phyloP scores from a whole-genome alignment of 495 filamentous ascomycete genomes.

The Aspergillus bridgeri region DNA sequence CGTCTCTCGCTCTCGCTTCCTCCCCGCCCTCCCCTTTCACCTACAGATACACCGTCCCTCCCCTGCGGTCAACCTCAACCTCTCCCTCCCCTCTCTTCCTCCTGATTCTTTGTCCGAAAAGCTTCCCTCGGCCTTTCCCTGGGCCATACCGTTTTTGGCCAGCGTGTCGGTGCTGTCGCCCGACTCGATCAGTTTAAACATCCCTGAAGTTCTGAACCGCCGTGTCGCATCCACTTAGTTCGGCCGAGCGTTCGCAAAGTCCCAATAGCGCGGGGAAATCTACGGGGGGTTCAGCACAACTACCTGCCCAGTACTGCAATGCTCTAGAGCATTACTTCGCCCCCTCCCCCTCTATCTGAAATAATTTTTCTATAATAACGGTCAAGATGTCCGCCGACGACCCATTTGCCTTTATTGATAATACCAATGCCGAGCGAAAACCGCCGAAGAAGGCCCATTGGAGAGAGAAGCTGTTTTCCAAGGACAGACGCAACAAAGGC shows the following conservation, averaged over 20 bases:
- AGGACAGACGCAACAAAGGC: constrained; percentile 34
- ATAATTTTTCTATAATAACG: constrained; percentile 7
- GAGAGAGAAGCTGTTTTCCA: constrained; percentile 48
- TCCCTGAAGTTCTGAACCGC: not conserved
- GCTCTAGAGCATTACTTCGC: constrained; percentile 13
- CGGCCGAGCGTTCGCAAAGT: not conserved
- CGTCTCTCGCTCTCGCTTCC: constrained; percentile 9
- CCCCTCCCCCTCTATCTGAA: constrained; percentile 9
- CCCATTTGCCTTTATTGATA: constrained; percentile 35
- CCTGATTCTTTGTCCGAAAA: not conserved
- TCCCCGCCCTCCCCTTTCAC: constrained; percentile 2
- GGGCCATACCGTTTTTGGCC: not conserved
- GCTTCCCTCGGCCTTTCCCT: not conserved
- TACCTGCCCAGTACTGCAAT: constrained; percentile 16
- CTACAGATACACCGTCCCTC: constrained; percentile 2
- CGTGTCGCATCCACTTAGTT: not conserved
- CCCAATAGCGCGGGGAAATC: constrained; percentile 5
- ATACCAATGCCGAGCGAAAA: constrained; percentile 33
- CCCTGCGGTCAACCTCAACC: constrained; percentile 4
- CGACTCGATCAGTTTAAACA: not conserved
- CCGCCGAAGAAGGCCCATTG: constrained; percentile 40
- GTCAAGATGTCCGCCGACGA: constrained; percentile 40
- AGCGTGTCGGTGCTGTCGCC: not conserved
- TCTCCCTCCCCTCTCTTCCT: constrained; percentile 5
- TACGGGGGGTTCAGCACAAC: not conserved